Conservation (phyloP, 192 early-diverging fungal genomes). For the Podila horticola region DNA sequence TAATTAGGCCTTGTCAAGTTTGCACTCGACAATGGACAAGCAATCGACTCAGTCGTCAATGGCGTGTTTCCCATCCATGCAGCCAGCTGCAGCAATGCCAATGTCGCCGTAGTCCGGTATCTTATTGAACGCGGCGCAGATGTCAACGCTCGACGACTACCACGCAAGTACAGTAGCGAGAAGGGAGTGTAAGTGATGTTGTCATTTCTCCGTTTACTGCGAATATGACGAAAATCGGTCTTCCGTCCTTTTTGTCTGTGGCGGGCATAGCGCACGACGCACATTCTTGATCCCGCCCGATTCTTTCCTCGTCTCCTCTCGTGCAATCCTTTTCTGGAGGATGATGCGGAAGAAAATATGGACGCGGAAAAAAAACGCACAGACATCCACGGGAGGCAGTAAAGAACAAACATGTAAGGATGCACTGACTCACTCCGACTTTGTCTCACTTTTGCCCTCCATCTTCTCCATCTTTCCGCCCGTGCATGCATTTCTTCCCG, state of each 20-base stretch:
- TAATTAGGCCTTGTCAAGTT: constrained; percentile 68
- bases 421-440: not conserved
- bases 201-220: not conserved
- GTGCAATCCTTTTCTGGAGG: no score
- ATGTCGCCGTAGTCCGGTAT: constrained; percentile 71
- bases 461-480: not conserved
- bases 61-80: constrained; percentile 79
- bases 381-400: no score
- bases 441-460: not conserved
- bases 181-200: constrained; percentile 41
- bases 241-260: no score
- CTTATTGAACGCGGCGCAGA: constrained; percentile 79
- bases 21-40: constrained; percentile 74
- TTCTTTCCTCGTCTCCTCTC: no score
- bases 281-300: no score
- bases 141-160: constrained; percentile 65
- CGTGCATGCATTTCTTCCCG: not conserved
- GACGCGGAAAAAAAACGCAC: no score
- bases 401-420: no score
- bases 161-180: constrained; percentile 48
- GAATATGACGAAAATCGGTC: no score
- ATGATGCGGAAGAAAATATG: no score
- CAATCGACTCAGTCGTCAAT: constrained; percentile 75
- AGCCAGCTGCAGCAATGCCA: constrained; percentile 69
- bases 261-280: no score